A percentile compares a stretch with the other conserved stretches of the same genome.
phyloP scores from a whole-genome alignment of 148 eudicot species.

The Bassia scoparia region DNA sequence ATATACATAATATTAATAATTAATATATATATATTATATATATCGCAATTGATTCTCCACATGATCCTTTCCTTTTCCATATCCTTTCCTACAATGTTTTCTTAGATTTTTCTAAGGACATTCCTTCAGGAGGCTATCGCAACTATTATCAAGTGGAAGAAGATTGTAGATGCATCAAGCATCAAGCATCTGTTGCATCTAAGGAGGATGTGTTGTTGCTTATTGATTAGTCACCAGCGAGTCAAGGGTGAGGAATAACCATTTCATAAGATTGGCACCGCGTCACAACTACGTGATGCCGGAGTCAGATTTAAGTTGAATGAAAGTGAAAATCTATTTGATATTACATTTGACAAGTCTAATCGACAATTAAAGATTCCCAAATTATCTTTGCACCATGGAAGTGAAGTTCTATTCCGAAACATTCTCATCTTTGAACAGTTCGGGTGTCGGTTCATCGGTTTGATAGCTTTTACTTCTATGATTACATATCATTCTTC shows the following conservation, averaged over 20 bases:
- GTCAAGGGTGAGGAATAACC: too few species aligned
- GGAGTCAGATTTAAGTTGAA: conserved; percentile 23
- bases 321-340: conserved; percentile 3
- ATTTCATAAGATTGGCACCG: background rate
- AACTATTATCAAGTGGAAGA: background rate
- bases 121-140: background rate
- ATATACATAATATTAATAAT: too few species aligned
- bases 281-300: conserved; percentile 9
- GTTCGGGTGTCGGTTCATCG: too few species aligned
- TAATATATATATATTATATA: too few species aligned
- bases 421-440: too few species aligned
- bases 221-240: background rate
- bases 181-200: conserved; percentile 10
- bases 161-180: background rate
- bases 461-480: too few species aligned
- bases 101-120: too few species aligned
- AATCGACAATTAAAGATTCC: conserved; percentile 26
- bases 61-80: too few species aligned
- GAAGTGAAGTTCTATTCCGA: background rate
- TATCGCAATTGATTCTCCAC: too few species aligned
- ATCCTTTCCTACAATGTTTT: too few species aligned
- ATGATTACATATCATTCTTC: too few species aligned
- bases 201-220: background rate
- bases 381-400: background rate
- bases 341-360: background rate